phyloP scores from a whole-genome alignment of 2,329 filamentous ascomycete genomes.

The Ophiostoma perfectum region DNA sequence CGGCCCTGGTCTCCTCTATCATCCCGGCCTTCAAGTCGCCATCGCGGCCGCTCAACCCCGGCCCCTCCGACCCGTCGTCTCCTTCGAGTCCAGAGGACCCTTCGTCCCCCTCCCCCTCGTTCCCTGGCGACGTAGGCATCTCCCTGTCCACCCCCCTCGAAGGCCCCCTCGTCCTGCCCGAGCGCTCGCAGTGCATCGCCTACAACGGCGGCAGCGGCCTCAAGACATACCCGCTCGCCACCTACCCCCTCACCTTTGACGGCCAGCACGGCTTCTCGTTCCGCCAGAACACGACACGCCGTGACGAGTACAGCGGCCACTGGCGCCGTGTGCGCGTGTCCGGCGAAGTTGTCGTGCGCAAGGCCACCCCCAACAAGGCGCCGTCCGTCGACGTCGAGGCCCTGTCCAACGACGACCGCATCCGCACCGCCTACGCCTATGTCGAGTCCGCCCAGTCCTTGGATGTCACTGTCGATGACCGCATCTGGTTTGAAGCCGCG shows the following conservation, averaged over 20 bases:
- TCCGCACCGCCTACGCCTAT: conserved; percentile 35
- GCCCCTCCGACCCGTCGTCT: neutral
- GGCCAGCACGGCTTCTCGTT: conserved; percentile 19
- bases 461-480: conserved; percentile 10
- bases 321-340: conserved; percentile 36
- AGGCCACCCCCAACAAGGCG: conserved; percentile 9
- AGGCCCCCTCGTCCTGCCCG: conserved; percentile 20
- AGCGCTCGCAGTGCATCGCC: neutral
- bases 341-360: conserved; percentile 45
- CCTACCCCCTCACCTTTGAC: conserved; percentile 35
- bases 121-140: neutral
- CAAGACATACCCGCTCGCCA: neutral
- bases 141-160: conserved; percentile 11
- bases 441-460: conserved; percentile 34
- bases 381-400: conserved; percentile 42
- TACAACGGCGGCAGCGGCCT: neutral
- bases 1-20: neutral
- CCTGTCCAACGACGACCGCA: conserved; percentile 41
- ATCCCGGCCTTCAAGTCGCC: neutral
- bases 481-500: conserved; percentile 11
- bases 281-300: conserved; percentile 15
- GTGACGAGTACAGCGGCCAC: neutral
- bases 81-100: neutral
- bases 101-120: neutral
- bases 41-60: neutral